Conservation (phyloP, 805 yeast genomes). For the Saturnispora besseyi region DNA sequence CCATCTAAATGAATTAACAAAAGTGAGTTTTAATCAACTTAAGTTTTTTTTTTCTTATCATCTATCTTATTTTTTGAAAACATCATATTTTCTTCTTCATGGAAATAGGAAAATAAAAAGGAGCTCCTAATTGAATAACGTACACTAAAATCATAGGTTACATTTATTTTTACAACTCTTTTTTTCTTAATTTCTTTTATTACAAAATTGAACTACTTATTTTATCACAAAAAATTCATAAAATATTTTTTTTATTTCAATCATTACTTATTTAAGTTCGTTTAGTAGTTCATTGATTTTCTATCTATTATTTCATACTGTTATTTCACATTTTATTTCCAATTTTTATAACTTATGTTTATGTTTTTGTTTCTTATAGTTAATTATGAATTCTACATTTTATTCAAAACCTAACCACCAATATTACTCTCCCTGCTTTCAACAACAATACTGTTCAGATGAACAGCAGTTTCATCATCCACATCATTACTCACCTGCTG, state of each 20-base stretch:
- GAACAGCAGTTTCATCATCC: constrained; percentile 26
- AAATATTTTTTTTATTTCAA: not conserved
- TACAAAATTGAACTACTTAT: not conserved
- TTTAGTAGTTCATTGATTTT: not conserved
- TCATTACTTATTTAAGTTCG: not conserved
- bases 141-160: too few species aligned
- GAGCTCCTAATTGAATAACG: not conserved
- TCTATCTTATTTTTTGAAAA: not conserved
- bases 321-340: not conserved
- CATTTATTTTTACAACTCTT: not conserved
- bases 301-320: too few species aligned
- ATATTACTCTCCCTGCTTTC: constrained; percentile 34
- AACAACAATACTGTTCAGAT: constrained; percentile 36
- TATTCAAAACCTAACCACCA: constrained; percentile 14
- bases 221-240: not conserved
- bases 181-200: not conserved
- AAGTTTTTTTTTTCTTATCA: not conserved
- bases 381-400: not conserved
- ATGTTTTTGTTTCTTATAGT: not conserved
- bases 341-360: not conserved
- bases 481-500: constrained; percentile 15
- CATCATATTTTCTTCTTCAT: not conserved
- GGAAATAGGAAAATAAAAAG: not conserved
- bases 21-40: too few species aligned
- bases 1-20: constrained; percentile 33